Evolutionary conservation across 768 basidiomycete genomes (phyloP).

Genomic region (Mycena venus): DNA sequence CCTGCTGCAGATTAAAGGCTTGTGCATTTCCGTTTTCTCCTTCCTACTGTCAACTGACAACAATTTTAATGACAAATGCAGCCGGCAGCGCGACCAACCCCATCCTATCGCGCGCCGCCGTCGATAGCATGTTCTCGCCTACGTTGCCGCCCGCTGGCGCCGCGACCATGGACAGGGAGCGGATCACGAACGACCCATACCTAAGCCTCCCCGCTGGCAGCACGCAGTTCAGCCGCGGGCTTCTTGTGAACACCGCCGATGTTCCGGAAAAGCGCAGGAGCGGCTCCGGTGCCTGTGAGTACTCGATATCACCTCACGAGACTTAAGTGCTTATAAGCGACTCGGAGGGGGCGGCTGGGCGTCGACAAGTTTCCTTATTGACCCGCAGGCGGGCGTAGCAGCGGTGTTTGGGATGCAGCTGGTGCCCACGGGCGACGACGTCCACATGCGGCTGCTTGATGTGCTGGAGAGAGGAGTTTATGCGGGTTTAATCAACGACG

Average conservation of each 20-base stretch:
- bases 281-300: constrained; percentile 20
- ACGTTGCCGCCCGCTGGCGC: constrained; percentile 2
- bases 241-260: constrained; percentile 13
- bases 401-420: constrained; percentile 26
- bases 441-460: neutral
- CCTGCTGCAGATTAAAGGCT: constrained; percentile 17
- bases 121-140: constrained; percentile 13
- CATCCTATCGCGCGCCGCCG: constrained; percentile 17
- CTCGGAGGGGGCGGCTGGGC: constrained; percentile 30
- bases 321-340: neutral
- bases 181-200: neutral
- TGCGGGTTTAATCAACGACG: neutral
- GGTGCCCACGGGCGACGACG: neutral
- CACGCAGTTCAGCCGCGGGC: constrained; percentile 9
- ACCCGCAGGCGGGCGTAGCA: constrained; percentile 18
- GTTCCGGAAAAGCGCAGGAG: constrained; percentile 1
- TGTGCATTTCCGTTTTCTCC: neutral
- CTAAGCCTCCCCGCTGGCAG: neutral
- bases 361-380: constrained; percentile 14
- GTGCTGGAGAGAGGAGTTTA: constrained; percentile 20
- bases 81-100: constrained; percentile 17
- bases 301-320: no score
- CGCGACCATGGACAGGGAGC: neutral
- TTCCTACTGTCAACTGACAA: no score
- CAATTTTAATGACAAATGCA: no score